A percentile compares a stretch with the other conserved stretches of the same genome.
phyloP scores from a whole-genome alignment of 169 alveolate species.

The Eimeria sp. region DNA sequence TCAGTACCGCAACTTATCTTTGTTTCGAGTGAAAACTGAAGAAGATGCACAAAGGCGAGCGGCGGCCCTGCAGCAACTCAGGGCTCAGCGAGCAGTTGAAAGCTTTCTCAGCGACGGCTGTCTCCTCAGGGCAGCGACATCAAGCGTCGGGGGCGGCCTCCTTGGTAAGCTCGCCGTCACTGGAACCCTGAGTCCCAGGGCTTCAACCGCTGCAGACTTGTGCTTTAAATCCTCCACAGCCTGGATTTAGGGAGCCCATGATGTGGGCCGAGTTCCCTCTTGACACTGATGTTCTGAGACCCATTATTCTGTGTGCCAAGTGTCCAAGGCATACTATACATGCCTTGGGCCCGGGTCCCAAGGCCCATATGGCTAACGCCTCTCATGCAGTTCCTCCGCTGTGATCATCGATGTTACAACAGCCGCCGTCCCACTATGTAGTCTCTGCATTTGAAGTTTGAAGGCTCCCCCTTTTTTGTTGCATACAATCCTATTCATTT shows the following conservation, averaged over 20 bases:
- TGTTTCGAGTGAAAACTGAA: not conserved
- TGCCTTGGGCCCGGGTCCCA: not conserved
- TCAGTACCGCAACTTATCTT: slow-evolving; percentile 36
- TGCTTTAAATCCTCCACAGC: not conserved
- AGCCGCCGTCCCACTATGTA: not conserved
- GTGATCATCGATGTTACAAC: not conserved
- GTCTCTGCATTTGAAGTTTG: not conserved
- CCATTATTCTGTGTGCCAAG: not conserved
- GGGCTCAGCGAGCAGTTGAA: slow-evolving; percentile 64
- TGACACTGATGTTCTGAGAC: not conserved
- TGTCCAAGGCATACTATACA: not conserved
- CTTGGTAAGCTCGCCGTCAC: slow-evolving; percentile 57
- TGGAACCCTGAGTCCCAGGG: not conserved
- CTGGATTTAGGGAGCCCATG: not conserved
- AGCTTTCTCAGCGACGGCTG: slow-evolving; percentile 81
- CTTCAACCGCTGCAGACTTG: not conserved
- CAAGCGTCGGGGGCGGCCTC: slow-evolving; percentile 84
- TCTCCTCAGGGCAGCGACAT: slow-evolving; percentile 69
- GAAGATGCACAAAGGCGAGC: slow-evolving; percentile 10
- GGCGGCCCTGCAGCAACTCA: slow-evolving; percentile 55
- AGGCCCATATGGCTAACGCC: not conserved
- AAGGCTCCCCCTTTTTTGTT: not conserved
- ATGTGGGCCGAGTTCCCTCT: not conserved
- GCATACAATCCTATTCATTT: not conserved
- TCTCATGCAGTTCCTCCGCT: not conserved